Conservation (phyloP, 129 eudicot species). For the Pittosporum tobira region DNA sequence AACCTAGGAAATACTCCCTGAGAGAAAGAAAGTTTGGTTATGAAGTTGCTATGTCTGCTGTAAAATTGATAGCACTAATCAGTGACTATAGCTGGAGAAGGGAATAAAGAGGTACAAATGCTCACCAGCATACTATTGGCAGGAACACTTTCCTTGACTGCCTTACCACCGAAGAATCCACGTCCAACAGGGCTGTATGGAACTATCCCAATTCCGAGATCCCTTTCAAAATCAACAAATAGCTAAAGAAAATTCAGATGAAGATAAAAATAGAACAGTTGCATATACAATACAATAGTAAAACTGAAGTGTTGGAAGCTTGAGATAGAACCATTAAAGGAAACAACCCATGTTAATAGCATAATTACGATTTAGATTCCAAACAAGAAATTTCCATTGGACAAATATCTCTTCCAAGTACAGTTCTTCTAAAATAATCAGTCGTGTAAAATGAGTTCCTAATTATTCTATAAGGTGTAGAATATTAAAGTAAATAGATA, state of each 20-base stretch:
- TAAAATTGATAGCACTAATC: not conserved
- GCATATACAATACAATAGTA: not conserved
- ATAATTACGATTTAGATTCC: not conserved
- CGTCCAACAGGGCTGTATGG: constrained; percentile 37
- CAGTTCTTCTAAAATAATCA: not conserved
- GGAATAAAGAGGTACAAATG: not conserved
- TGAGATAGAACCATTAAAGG: not conserved
- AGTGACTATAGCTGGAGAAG: not conserved
- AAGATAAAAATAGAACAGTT: not conserved
- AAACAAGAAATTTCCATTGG: not conserved
- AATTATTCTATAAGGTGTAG: too few species aligned
- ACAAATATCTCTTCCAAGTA: not conserved
- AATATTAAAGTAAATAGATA: not conserved
- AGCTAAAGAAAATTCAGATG: not conserved
- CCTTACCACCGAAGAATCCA: constrained; percentile 39
- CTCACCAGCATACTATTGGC: constrained; percentile 27
- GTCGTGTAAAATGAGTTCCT: not conserved
- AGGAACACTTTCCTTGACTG: constrained; percentile 22
- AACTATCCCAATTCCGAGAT: constrained; percentile 43
- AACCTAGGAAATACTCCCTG: constrained; percentile 21
- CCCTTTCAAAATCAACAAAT: constrained; percentile 14
- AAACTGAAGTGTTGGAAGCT: not conserved
- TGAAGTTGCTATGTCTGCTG: not conserved
- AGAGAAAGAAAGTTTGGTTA: not conserved
- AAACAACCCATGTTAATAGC: not conserved